Evolutionary conservation across 306 rosid genomes (phyloP).

Genomic region (Castanea sativa): DNA sequence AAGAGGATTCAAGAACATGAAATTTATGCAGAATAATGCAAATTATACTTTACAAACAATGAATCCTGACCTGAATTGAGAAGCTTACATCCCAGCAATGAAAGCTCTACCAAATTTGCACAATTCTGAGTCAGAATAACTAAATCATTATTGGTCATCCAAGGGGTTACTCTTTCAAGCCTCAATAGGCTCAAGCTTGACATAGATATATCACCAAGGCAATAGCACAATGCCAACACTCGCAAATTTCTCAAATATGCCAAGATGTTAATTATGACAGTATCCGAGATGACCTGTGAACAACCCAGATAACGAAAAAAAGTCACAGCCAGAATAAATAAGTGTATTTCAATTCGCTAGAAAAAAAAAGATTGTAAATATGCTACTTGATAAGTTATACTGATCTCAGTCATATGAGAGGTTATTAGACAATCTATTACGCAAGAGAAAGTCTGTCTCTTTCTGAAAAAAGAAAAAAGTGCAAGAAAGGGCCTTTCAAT

Average conservation of each 20-base stretch:
- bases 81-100: constrained; percentile 62
- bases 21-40: constrained; percentile 16
- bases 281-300: constrained; percentile 69
- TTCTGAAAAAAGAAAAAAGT: neutral
- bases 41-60: constrained; percentile 16
- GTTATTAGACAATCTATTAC: neutral
- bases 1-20: constrained; percentile 12
- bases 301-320: constrained; percentile 19
- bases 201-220: constrained; percentile 74
- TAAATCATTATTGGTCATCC: constrained; percentile 75
- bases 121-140: constrained; percentile 55
- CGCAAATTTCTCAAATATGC: constrained; percentile 52
- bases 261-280: constrained; percentile 33
- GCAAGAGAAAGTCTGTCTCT: neutral
- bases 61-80: constrained; percentile 63
- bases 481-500: neutral
- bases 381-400: neutral
- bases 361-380: neutral
- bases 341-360: constrained; percentile 7
- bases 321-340: constrained; percentile 5
- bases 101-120: constrained; percentile 62
- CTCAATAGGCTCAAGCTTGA: constrained; percentile 56
- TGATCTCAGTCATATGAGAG: neutral
- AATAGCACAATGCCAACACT: constrained; percentile 66
- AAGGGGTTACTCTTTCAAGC: constrained; percentile 75